Evolutionary conservation across 106 monocot species (phyloP), one percentile per base, ranked within the genome.

Genomic region (Acorus gramineus): DNA sequence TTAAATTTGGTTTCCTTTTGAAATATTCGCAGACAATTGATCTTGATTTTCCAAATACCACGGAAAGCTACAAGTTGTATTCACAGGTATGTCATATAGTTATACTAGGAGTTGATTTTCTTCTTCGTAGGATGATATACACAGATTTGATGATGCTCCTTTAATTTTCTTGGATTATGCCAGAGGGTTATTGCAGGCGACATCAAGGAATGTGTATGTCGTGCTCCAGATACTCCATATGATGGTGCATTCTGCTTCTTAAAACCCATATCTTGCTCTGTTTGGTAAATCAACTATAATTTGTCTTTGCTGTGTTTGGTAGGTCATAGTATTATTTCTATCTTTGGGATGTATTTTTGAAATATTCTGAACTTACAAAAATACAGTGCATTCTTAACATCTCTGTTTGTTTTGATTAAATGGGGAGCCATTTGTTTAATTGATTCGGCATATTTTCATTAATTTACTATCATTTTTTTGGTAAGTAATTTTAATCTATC

Each of bases 21-120:
- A 53, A 53, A 62, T 46, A 28, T 52, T 64, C 49, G 7, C 78
- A 94, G 94, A 82, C 70, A 44, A 53, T 90, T 43, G 84, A 86
- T 76, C 84, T 90, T 61, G 80, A 90, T 80, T 84, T 94, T 66
- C 89, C 89, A 80, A 86, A 94, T 75, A 90, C 94, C 44, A 90
- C 94, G 59, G 94, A 94, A 64, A 84, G 86, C 65, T 94, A 90
- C 86, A 86, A 80, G 77, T 65, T 94, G 7, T 94, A 84, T 60
- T 86, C 78, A 73, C 80, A 78, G 86, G 94, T 90, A 73, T 42
- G 45, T 51, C 11, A 9, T 61, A 28, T 28, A 28, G 28, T 28
- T 28, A 28, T 3, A 14, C 45, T 50, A 5, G 2, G 45, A 61
- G 14, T 47, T 57, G 50, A 53, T 52, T 60, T 65, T 14, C 46